Conservation (phyloP, 176 grass and related monocot genomes). For the Stipa capillata region DNA sequence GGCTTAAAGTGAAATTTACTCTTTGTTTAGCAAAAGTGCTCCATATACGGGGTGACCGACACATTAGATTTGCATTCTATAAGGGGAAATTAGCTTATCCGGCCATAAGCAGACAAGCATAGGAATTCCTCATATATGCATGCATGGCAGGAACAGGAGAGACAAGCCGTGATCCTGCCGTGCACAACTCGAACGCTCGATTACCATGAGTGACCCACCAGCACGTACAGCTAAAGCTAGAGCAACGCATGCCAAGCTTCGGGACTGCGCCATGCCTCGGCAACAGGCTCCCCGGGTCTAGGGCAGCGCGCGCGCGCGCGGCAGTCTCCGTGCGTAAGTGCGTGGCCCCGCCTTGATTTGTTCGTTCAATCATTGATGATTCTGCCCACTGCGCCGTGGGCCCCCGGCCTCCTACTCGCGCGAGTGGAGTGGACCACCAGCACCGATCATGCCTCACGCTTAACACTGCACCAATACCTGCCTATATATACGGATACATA, state of each 20-base stretch:
- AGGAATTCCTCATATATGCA: too few species aligned
- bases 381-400: constrained; percentile 9
- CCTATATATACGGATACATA: neutral
- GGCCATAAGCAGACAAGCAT: neutral
- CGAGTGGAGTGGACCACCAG: constrained; percentile 7
- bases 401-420: neutral
- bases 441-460: neutral
- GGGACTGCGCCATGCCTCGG: neutral
- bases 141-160: constrained; percentile 1
- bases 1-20: too few species aligned
- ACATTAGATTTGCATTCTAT: too few species aligned
- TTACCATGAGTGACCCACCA: neutral
- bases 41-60: too few species aligned
- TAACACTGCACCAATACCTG: neutral
- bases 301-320: constrained; percentile 10
- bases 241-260: neutral
- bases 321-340: neutral
- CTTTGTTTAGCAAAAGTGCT: too few species aligned
- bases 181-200: neutral
- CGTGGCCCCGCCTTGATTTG: neutral
- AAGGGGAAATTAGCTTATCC: too few species aligned
- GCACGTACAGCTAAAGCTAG: neutral
- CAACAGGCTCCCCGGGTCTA: constrained; percentile 23
- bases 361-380: constrained; percentile 39
- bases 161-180: neutral